Base-by-base conservation (phyloP, 2,329 filamentous ascomycete genomes). In the Pseudocercospora fuligena region DNA sequence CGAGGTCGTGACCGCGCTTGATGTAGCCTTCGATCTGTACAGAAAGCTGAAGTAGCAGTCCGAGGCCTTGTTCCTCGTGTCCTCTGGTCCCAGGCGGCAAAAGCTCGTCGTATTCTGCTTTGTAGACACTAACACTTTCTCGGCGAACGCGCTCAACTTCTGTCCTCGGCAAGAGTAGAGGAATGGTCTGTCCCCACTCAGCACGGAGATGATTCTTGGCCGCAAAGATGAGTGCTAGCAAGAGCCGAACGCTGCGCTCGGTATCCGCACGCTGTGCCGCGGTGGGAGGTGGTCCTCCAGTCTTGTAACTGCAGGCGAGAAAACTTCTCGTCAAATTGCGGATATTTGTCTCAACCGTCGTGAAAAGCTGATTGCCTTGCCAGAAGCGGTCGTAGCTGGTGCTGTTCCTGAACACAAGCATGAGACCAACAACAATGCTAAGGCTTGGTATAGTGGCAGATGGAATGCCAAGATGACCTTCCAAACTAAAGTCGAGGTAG, bases 351-450 rank as follows among this genome's bases (percentile, higher is more conserved):
- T 83, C 83, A 31, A 89, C 82, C 0, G 82, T 83, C 11, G 82
- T 86, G 63, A 90, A 82, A 69, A 86, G 83, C 40, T 74, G 69
- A 47, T 77, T 78, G 7, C 77, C 77, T 57, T 76, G 75, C 88
- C 88, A 90, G 79, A 89, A 90, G 1, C 88, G 82, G 71, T 89
- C 88, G 78, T 89, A 90, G 61, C 82, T 85, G 2, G 87, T 89
- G 70, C 85, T 83, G 72, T 90, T 90, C 43, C 88, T 84, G 79
- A 90, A 90, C 29, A 90, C 88, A 36, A 90, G 86, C 84, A 90
- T 89, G 47, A 90, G 76, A 72, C 88, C 88, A 2, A 90, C 88
- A 60, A 90, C 88, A 64, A 90, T 90, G 36, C 85, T 88, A 1
- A 90, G 79, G 14, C 84, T 86, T 1, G 88, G 88, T 53, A 90